phyloP scores from a whole-genome alignment of 1,284 basidiomycete species.

The Pseudomicrostroma phylloplanum region DNA sequence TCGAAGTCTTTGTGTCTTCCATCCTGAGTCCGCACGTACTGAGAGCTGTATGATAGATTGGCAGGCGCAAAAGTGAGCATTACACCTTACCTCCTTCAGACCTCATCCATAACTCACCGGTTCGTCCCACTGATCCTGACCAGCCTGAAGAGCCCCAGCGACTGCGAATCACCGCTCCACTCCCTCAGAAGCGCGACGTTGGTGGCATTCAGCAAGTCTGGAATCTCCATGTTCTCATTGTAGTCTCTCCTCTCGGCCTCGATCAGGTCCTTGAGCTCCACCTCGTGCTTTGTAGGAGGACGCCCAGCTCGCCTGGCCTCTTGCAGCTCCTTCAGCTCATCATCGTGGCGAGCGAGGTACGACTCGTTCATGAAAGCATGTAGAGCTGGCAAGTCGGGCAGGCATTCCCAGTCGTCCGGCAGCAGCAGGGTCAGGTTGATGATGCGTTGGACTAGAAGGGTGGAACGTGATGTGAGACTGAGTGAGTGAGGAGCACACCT shows the following conservation, averaged over 20 bases:
- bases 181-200: conserved; percentile 43
- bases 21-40: conserved; percentile 5
- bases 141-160: conserved; percentile 40
- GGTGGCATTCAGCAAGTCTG: conserved; percentile 34
- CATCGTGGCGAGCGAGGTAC: conserved; percentile 38
- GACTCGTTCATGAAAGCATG: conserved; percentile 35
- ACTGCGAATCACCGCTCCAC: conserved; percentile 47
- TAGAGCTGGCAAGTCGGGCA: conserved; percentile 36
- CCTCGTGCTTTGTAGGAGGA: conserved; percentile 32
- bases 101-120: conserved; percentile 17
- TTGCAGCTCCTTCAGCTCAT: conserved; percentile 30
- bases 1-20: conserved; percentile 6
- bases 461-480: conserved; percentile 1
- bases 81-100: not conserved
- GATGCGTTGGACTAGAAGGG: conserved; percentile 33
- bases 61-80: not conserved
- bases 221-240: conserved; percentile 39
- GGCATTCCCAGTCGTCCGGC: conserved; percentile 27
- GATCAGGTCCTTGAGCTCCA: conserved; percentile 32
- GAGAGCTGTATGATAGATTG: not conserved
- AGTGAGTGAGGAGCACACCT: not conserved
- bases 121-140: conserved; percentile 39
- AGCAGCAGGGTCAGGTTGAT: conserved; percentile 43
- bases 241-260: conserved; percentile 39
- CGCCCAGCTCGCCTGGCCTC: conserved; percentile 35